phyloP scores from a whole-genome alignment of 306 rosid species.

The Cucumis hystrix region DNA sequence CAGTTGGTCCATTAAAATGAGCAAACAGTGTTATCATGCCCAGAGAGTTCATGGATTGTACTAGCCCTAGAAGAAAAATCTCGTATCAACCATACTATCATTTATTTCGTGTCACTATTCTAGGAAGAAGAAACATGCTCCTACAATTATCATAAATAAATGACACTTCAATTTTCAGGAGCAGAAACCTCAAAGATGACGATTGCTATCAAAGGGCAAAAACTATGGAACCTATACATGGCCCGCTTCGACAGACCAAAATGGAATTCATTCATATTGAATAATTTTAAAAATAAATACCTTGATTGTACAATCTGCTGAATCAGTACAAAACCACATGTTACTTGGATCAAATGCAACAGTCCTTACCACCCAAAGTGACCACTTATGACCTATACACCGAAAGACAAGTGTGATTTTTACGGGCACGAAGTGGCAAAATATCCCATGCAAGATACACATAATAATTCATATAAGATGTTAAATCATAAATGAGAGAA shows the following conservation, averaged over 20 bases:
- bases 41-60: conserved; percentile 78
- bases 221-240: background rate
- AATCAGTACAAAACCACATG: conserved; percentile 93
- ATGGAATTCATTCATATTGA: background rate
- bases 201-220: background rate
- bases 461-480: background rate
- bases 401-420: conserved; percentile 1
- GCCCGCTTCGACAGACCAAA: too few species aligned
- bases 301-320: conserved; percentile 98
- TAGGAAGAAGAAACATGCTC: background rate
- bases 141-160: background rate
- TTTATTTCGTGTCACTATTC: background rate
- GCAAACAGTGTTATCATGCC: conserved; percentile 95
- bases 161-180: background rate
- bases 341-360: conserved; percentile 95
- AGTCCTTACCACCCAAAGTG: conserved; percentile 98
- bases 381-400: conserved; percentile 77
- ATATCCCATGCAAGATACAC: background rate
- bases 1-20: conserved; percentile 81
- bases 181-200: background rate
- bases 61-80: conserved; percentile 59
- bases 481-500: background rate
- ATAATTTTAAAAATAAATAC: conserved; percentile 26
- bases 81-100: background rate
- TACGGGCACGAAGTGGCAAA: background rate